Conservation (phyloP, 129 eudicot species). For the Mikania micrantha region DNA sequence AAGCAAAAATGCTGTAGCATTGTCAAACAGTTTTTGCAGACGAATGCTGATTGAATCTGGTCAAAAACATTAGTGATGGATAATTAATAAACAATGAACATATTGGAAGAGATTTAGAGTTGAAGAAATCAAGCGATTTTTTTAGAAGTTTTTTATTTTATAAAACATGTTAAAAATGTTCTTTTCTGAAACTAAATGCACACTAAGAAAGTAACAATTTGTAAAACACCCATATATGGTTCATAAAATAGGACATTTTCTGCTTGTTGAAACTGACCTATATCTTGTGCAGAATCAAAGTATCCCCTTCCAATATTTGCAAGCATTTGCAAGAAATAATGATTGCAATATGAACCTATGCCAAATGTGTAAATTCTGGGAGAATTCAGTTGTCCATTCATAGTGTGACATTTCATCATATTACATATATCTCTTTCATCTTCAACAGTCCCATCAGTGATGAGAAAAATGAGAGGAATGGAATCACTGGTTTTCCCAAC, state of each 20-base stretch:
- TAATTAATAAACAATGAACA: not conserved
- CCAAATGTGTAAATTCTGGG: conserved; percentile 90
- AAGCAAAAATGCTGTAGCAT: conserved; percentile 53
- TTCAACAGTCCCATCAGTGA: conserved; percentile 88
- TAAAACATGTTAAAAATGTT: too few relatives aligned
- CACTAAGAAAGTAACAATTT: too few relatives aligned
- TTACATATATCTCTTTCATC: conserved; percentile 81
- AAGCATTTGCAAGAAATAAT: conserved; percentile 83
- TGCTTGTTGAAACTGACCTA: conserved; percentile 43
- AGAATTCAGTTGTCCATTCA: conserved; percentile 26
- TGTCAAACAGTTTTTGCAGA: conserved; percentile 48
- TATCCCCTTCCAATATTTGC: conserved; percentile 80
- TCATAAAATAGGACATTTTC: not conserved
- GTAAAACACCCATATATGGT: too few relatives aligned
- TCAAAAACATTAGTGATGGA: conserved; percentile 6
- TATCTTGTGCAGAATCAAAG: conserved; percentile 70
- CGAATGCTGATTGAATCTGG: conserved; percentile 55
- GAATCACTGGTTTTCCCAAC: conserved; percentile 37
- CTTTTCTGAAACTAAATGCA: too few relatives aligned
- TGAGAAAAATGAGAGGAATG: conserved; percentile 57
- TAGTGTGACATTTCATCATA: conserved; percentile 33
- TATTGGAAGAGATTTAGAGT: not conserved
- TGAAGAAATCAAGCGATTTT: too few relatives aligned
- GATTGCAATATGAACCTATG: conserved; percentile 89
- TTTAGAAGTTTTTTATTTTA: too few relatives aligned